phyloP scores from a whole-genome alignment of 371 early-diverging fungal species.

The Mortierella sp. region DNA sequence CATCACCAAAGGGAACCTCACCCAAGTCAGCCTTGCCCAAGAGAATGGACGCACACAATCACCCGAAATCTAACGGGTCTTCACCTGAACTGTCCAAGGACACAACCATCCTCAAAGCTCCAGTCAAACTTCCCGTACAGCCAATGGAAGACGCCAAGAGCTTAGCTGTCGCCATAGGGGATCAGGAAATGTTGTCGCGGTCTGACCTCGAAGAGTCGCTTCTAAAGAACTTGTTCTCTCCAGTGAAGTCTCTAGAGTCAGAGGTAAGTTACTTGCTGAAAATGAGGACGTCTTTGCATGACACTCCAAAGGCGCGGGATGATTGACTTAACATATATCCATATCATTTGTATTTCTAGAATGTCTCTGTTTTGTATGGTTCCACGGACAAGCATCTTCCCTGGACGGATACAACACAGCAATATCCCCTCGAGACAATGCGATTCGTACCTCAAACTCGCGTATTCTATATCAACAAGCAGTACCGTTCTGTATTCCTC shows the following conservation, averaged over 20 bases:
- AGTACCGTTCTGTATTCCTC: conserved; percentile 76
- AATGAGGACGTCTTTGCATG: too few relatives aligned
- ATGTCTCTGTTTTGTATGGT: conserved; percentile 52
- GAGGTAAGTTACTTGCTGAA: conserved; percentile 20
- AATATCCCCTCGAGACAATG: conserved; percentile 30
- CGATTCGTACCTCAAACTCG: conserved; percentile 78
- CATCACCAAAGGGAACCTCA: not conserved
- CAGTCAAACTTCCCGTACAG: not conserved
- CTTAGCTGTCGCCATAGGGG: conserved; percentile 42
- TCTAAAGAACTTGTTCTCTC: conserved; percentile 36
- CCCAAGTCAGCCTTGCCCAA: not conserved
- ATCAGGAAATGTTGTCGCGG: conserved; percentile 39
- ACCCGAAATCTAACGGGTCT: not conserved
- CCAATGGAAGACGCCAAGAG: conserved; percentile 45
- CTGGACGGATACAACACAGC: conserved; percentile 42
- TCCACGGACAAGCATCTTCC: conserved; percentile 56
- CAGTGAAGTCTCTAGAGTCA: conserved; percentile 34
- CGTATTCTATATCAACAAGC: conserved; percentile 66
- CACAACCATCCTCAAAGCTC: not conserved
- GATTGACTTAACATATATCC: not conserved
- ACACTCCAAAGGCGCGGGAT: too few relatives aligned
- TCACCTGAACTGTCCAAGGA: not conserved
- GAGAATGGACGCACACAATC: not conserved
- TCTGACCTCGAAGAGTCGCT: conserved; percentile 48
- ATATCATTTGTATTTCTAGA: conserved; percentile 19